phyloP scores from a whole-genome alignment of 2,329 filamentous ascomycete species.

The Phoma herbarum region DNA sequence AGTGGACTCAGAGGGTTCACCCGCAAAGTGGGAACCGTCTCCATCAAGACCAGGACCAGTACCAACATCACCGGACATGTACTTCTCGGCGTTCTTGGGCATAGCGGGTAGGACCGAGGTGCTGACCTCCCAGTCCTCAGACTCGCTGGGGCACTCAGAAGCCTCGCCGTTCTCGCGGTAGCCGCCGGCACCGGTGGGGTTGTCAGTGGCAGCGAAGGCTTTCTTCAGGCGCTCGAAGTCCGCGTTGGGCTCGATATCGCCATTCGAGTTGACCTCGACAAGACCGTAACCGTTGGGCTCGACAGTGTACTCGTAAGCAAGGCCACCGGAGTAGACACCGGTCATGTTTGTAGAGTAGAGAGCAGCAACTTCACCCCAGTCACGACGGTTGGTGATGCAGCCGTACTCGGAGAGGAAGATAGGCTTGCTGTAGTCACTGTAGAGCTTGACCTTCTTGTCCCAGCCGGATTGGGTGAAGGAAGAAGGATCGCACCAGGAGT shows the following conservation, averaged over 20 bases:
- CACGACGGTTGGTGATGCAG: conserved; percentile 81
- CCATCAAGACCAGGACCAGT: conserved; percentile 64
- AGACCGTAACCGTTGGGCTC: conserved; percentile 75
- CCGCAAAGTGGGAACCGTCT: conserved; percentile 50
- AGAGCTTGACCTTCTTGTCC: conserved; percentile 61
- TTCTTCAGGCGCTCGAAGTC: conserved; percentile 70
- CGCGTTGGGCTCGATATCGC: conserved; percentile 63
- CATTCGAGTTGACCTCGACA: conserved; percentile 67
- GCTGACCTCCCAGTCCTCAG: conserved; percentile 64
- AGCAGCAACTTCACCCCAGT: conserved; percentile 79
- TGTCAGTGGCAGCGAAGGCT: conserved; percentile 59
- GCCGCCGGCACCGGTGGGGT: conserved; percentile 65
- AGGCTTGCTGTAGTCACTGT: conserved; percentile 49
- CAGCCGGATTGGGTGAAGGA: conserved; percentile 77
- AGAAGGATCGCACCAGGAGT: conserved; percentile 72
- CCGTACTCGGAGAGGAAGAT: conserved; percentile 95
- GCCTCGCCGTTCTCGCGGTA: conserved; percentile 63
- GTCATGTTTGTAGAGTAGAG: conserved; percentile 88
- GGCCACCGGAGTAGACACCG: conserved; percentile 88
- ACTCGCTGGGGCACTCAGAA: conserved; percentile 63
- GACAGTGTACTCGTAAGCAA: conserved; percentile 92
- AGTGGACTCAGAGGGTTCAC: conserved; percentile 39
- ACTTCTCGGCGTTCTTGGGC: conserved; percentile 63
- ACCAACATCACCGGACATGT: conserved; percentile 66
- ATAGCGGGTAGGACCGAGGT: conserved; percentile 64